Percentiles rank a stretch among this genome's conserved stretches.
These are phyloP conservation scores for Actinomucor elegans DNA, from an alignment of 371 early-diverging fungal genomes.

Conservation along the genomic window DNA sequence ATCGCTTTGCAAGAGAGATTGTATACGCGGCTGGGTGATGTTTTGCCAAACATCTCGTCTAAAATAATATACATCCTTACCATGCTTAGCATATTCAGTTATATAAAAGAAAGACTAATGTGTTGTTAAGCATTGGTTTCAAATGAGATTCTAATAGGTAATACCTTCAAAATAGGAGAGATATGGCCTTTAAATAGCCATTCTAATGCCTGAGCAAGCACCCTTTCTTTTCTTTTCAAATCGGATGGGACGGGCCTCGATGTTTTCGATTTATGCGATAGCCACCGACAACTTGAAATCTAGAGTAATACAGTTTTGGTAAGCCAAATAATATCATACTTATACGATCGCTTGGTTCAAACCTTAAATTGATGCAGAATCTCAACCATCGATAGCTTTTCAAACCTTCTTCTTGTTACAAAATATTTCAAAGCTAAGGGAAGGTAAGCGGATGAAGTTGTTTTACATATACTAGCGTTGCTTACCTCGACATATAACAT, in stretches of 20 bases:
- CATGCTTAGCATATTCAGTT: constrained; percentile 63
- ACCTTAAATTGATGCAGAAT: constrained; percentile 62
- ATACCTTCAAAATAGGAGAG: constrained; percentile 57
- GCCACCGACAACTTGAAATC: constrained; percentile 10
- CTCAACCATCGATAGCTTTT: constrained; percentile 60
- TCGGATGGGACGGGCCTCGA: constrained; percentile 35
- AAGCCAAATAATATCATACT: too few relatives aligned
- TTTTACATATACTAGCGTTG: not conserved
- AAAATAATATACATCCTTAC: constrained; percentile 68
- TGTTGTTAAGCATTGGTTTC: too few relatives aligned
- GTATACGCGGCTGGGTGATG: constrained; percentile 33
- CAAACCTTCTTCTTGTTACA: constrained; percentile 56
- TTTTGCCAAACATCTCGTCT: constrained; percentile 75
- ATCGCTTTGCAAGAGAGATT: not conserved
- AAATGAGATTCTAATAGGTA: not conserved
- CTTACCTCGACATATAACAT: constrained; percentile 44
- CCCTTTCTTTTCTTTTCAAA: constrained; percentile 43
- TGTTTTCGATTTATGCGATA: not conserved
- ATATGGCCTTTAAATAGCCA: constrained; percentile 71
- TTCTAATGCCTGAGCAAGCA: constrained; percentile 56
- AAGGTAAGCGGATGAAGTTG: not conserved
- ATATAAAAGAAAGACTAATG: constrained; percentile 68
- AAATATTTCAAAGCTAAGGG: constrained; percentile 45
- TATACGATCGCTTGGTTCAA: too few relatives aligned
- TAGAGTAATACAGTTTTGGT: too few relatives aligned